Conservation (phyloP, 2,329 filamentous ascomycete genomes). For the Tolypocladium endophyticum region DNA sequence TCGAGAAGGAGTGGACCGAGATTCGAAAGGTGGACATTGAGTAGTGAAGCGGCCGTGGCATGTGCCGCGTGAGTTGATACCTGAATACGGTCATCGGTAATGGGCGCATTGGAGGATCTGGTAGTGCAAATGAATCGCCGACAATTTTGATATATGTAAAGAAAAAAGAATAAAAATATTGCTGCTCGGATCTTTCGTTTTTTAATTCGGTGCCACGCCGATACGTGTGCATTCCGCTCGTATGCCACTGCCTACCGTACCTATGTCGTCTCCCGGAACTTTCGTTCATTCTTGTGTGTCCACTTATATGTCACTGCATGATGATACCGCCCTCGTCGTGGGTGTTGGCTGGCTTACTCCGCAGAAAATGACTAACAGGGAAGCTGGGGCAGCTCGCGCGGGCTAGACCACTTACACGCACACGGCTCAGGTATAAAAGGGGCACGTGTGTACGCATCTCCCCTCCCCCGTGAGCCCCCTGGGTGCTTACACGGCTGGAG, state of each 20-base stretch:
- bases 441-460: background rate
- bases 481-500: background rate
- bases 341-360: background rate
- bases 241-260: background rate
- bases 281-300: background rate
- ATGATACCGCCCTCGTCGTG: background rate
- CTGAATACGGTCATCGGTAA: background rate
- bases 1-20: conserved; percentile 55
- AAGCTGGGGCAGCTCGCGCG: background rate
- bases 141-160: background rate
- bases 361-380: background rate
- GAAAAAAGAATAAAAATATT: background rate
- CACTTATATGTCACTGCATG: background rate
- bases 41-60: conserved; percentile 12
- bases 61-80: background rate
- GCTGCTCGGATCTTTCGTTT: too few relatives aligned
- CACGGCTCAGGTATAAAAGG: background rate
- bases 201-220: background rate
- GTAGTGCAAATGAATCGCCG: too few relatives aligned
- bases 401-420: background rate
- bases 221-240: background rate
- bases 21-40: conserved; percentile 49
- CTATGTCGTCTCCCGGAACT: too few relatives aligned
- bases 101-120: background rate
- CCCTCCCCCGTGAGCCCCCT: background rate